Evolutionary conservation across 805 yeast species (phyloP), one percentile per base, ranked within the genome.

Genomic region (Ogataea thermomethanolica): DNA sequence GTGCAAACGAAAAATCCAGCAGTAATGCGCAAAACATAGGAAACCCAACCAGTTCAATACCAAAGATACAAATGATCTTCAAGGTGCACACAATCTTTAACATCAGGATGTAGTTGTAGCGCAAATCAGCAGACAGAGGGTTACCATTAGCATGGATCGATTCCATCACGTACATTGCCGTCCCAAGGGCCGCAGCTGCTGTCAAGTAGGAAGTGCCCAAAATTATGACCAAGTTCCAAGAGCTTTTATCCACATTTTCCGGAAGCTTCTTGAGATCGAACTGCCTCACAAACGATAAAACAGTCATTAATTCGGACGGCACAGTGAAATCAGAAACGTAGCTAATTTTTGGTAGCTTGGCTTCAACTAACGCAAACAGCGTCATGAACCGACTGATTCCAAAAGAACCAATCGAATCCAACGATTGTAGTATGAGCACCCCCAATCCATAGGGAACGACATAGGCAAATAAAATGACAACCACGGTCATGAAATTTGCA

Each of bases 21-120:
- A 88, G 73, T 49, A 77, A 61, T 1, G 99, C 99, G 54, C 97
- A 89, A 51, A 79, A 79, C 0, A 84, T 70, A 1, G 99, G 99
- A 66, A 93, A 91, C 6, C 82, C 67, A n/a, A 84, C 71, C 36
- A 89, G 71, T 58, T 93, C 99, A 34, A 87, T 73, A 5, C 81
- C 73, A 55, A 90, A 84, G 20, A 93, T 73, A 9, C 75, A 53
- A 42, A 86, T 76, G 10, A 91, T 95, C 58, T 90, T 91, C 17
- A 80, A 53, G 2, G 95, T 79, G 25, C 82, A 71, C 14, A 71
- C 63, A 8, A 78, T 46, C 43, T 78, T 82, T 53, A 79, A 75
- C 22, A 82, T 55, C 2, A 72, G 49, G 37, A 72, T 69, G 54
- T 76, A 83, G 2, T 75, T 36, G 8, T 65, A 60, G 46, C 93